Base-by-base conservation (phyloP, 768 basidiomycete genomes). In the Russula vinacea region DNA sequence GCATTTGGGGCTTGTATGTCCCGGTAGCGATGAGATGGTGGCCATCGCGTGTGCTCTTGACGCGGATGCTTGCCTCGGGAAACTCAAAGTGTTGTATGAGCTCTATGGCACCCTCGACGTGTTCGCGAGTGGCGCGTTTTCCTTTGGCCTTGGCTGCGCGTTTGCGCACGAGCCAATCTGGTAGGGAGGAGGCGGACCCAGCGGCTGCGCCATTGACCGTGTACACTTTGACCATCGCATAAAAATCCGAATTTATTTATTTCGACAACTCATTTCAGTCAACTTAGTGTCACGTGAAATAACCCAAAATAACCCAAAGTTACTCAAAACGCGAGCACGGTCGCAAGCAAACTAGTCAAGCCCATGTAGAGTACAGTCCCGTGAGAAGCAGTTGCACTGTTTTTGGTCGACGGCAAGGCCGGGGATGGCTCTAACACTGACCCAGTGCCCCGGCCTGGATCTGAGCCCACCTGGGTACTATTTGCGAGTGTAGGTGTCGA, bases 71-170 rank as follows among this genome's bases (percentile, higher is more conserved):
- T 17, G 95, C 94, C 73, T 98, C 94, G 9, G 97, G 95, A 69
- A 99, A 98, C 71, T 96, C 93, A 74, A 98, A 97, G 62, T 94
- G 90, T 72, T 99, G 94, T 56, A 94, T 88, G 68, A 96, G 88
- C 73, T 96, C 92, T 70, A 97, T 84, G 33, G 88, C 85, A 2
- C 91, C 90, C 71, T 95, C 86, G 44, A 91, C 77, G 58, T 90
- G 88, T 70, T 94, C 92, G 65, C 84, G 80, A 3, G 79, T 69
- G 0, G 82, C 83, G 42, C 72, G 67, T 73, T 90, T 91, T 7
- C 86, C 83, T 71, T 86, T 88, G 22, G 81, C 82, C 66, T 84
- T 82, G 33, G 80, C 79, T 0, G 82, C 80, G 49, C 91, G 83
- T 71, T 89, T 89, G 45, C 83, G 81, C 3, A 84, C 89, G 52